Base-by-base conservation (phyloP, 768 basidiomycete genomes). In the Tricholoma sp. region DNA sequence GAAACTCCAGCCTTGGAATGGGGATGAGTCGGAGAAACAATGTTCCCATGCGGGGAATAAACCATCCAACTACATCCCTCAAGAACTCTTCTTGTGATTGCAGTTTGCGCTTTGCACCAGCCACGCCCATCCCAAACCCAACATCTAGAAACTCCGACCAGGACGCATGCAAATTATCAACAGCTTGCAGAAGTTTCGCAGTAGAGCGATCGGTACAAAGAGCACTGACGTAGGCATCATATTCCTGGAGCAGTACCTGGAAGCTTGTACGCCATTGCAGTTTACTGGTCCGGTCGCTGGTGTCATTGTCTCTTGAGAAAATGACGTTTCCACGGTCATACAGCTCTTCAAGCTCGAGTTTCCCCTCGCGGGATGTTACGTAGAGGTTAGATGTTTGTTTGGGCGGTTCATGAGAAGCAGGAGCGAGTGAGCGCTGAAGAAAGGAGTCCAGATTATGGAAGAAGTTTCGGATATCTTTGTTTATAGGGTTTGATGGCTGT, bases 1-100 rank as follows among this genome's bases (percentile, higher is more conserved):
- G 69, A 48, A 71, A 68, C 51, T 77, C 76, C 6, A 77, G 59
- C 6, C 69, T 68, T n/a, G 73, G 74, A 54, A 76, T 69, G 4
- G 72, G 73, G 10, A 76, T 54, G 6, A 66, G 58, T 0, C 59
- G 47, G 13, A 67, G 70, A 13, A 75, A 39, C 24, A 70, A 57
- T 32, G 62, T 60, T 18, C 73, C 50, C 1, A 73, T 18, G 7
- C 68, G 66, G 1, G 74, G 74, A 5, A 75, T 45, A 1, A 68
- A 58, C 72, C 73, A 77, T 9, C 63, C 69, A 3, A 73, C 64
- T 59, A 71, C 32, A 62, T 68, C 57, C 60, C 65, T 66, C 55
- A 63, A 36, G 12, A 70, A 47, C 53, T 63, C 61, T 20, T 55
- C 55, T 59, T 49, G 59, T 56, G 52, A 52, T 15, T 33, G 56